Conservation (phyloP, 176 grass and related monocot genomes). For the Cocos nucifera region DNA sequence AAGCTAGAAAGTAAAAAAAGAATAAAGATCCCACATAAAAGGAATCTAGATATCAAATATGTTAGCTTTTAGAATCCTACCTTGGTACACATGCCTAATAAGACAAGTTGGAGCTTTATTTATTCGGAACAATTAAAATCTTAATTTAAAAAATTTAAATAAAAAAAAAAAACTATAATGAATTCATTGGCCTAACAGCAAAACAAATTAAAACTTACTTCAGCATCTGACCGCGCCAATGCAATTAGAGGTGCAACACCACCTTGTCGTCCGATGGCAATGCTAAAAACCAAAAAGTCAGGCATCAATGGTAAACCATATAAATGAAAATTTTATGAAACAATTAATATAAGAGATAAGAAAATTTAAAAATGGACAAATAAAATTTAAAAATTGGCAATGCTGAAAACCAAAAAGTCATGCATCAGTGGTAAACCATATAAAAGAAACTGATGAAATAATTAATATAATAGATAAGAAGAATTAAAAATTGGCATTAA, state of each 20-base stretch:
- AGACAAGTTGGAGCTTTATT: too few species aligned
- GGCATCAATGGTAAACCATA: not conserved
- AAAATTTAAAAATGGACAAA: too few species aligned
- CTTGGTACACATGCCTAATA: too few species aligned
- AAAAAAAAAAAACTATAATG: too few species aligned
- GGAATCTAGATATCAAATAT: too few species aligned
- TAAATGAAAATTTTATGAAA: conserved; percentile 7
- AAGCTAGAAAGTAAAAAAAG: too few species aligned
- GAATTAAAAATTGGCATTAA: too few species aligned
- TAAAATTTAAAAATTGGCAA: conserved; percentile 33
- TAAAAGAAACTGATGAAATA: conserved; percentile 8
- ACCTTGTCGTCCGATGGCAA: conserved; percentile 95
- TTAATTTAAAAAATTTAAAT: too few species aligned
- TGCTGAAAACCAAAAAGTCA: conserved; percentile 40
- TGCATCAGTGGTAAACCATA: not conserved
- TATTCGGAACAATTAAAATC: too few species aligned
- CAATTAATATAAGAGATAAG: not conserved
- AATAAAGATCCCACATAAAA: too few species aligned
- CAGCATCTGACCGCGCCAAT: conserved; percentile 76
- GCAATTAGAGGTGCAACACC: conserved; percentile 88
- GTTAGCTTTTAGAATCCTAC: too few species aligned
- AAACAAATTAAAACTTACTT: conserved; percentile 53
- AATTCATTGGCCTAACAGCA: too few species aligned
- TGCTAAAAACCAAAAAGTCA: conserved; percentile 41
- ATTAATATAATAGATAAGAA: not conserved